Evolutionary conservation across 331 rosid species (phyloP), one percentile per base, ranked within the genome.

Genomic region (Prunus yedoensis): DNA sequence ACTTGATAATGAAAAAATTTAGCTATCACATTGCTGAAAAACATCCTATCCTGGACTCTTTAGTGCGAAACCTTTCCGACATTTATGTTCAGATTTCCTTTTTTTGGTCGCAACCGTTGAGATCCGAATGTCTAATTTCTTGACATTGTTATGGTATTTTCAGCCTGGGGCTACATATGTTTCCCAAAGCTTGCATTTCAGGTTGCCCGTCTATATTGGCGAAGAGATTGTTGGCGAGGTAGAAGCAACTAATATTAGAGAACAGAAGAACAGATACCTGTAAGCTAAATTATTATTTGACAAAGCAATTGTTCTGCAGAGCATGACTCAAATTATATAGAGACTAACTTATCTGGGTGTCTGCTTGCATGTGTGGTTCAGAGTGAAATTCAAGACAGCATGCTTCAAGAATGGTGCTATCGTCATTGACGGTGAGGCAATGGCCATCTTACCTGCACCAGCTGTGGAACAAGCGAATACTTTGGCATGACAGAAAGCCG

Each of bases 101-200:
- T 54, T 52, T 53, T 53, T 20, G 58, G 58, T 1, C 3, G 57
- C 58, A 53, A 16, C 9, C 16, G 9, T 59, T 27, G 65, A 23
- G 38, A 59, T 25, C 41, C 41, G 56, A 50, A 46, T 38, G 35
- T 52, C 79, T 81, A 66, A 73, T 51, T 72, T 59, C 75, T 84
- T 75, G 65, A 30, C 72, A 28, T 54, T 28, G 57, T 14, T 73
- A 43, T 67, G 80, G 73, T 38, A 68, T 46, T 64, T 73, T 85
- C 69, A 92, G 94, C 99, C 97, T 5, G 91, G 97, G 79, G 99
- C 94, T 63, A 83, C 89, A 66, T 87, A 92, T 72, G 85, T 80
- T 63, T 91, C 97, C 74, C 97, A 92, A 80, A 89, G 87, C 81
- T 84, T 94, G 85, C 87, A 80, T 64, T 92, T 94, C 69, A 94